A percentile compares a stretch with the other conserved stretches of the same genome.
These are phyloP conservation scores for Carex parvula DNA, from an alignment of 176 grass and related monocot genomes.

Conservation along the genomic window DNA sequence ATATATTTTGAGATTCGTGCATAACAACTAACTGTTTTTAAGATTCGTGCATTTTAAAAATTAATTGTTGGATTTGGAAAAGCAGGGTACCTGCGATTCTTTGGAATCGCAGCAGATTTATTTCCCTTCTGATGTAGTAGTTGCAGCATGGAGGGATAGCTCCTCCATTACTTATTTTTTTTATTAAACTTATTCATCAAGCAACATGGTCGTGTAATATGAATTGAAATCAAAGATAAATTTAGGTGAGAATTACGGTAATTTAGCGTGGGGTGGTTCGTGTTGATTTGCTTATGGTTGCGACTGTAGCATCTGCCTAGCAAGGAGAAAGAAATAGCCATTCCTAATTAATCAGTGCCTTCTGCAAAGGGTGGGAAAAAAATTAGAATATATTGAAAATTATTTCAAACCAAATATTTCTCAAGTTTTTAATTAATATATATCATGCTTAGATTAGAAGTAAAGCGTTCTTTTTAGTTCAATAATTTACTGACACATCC, in stretches of 20 bases:
- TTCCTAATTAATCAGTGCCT: slow-evolving; percentile 14
- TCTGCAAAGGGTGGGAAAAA: not conserved
- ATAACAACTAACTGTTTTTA: too few relatives aligned
- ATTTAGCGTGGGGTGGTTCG: not conserved
- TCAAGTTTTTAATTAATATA: not conserved
- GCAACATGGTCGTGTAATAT: not conserved
- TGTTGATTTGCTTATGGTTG: slow-evolving; percentile 19
- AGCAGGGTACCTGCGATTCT: too few relatives aligned
- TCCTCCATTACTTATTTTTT: not conserved
- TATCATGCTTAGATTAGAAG: not conserved
- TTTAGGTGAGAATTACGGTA: slow-evolving; percentile 25
- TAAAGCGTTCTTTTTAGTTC: not conserved
- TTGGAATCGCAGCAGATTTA: too few relatives aligned
- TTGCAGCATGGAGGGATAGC: not conserved
- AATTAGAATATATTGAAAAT: not conserved
- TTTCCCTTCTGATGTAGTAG: not conserved
- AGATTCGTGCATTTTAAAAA: too few relatives aligned
- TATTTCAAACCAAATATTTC: not conserved
- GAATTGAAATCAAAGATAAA: not conserved
- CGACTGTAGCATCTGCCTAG: slow-evolving; percentile 33
- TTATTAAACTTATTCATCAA: not conserved
- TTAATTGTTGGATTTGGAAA: too few relatives aligned
- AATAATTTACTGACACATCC: too few relatives aligned
- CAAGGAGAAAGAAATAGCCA: slow-evolving; percentile 38
- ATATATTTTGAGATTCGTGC: too few relatives aligned